Conservation (phyloP, 768 basidiomycete genomes). For the Cystobasidium tubakii region DNA sequence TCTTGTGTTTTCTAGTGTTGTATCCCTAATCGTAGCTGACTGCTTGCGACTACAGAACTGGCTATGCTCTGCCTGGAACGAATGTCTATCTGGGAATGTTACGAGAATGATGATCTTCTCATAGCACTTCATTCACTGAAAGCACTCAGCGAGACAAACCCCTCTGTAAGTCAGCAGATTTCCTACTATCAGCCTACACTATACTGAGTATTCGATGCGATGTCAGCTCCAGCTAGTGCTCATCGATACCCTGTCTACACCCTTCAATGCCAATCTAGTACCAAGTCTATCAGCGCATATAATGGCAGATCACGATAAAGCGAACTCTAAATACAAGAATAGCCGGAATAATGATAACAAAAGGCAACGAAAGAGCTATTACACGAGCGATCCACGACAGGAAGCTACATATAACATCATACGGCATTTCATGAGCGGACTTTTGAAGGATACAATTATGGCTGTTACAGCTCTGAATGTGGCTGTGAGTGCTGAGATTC, state of each 20-base stretch:
- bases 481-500: conserved; percentile 5
- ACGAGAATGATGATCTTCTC: conserved; percentile 4
- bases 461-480: background rate
- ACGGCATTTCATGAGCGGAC: background rate
- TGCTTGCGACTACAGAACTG: background rate
- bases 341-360: background rate
- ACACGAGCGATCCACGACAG: background rate
- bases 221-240: conserved; percentile 18
- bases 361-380: background rate
- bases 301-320: background rate
- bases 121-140: background rate
- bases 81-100: conserved; percentile 15
- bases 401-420: background rate
- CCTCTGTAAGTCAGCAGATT: background rate
- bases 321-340: conserved; percentile 2
- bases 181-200: background rate
- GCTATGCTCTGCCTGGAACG: background rate
- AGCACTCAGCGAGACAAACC: background rate
- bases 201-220: background rate
- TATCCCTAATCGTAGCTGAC: background rate
- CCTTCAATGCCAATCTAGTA: conserved; percentile 14
- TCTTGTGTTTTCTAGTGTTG: background rate
- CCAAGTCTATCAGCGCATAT: conserved; percentile 27
- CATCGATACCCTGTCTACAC: conserved; percentile 23
- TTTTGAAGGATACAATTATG: conserved; percentile 15